Conservation (phyloP, 306 rosid genomes). For the Senna siamea region DNA sequence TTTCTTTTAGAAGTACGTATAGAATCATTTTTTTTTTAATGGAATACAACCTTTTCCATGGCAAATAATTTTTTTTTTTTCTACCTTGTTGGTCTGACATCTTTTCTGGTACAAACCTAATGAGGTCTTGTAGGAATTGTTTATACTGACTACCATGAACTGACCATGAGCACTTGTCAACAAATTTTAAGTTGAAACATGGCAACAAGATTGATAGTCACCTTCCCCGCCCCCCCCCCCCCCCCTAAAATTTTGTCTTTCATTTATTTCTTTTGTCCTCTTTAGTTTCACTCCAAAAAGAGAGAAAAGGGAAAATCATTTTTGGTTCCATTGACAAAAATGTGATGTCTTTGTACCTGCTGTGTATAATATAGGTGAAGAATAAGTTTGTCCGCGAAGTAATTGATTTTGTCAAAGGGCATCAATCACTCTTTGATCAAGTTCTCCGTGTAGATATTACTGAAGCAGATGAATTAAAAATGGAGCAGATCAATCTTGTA, state of each 20-base stretch:
- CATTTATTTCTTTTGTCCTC: neutral
- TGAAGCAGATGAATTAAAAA: constrained; percentile 69
- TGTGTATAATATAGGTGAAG: constrained; percentile 63
- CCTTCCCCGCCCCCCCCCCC: no score
- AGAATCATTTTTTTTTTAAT: neutral
- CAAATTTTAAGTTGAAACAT: neutral
- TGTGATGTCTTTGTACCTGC: neutral
- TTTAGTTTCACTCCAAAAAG: neutral
- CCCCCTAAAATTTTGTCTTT: neutral
- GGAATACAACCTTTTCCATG: neutral
- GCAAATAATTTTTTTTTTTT: constrained; percentile 1
- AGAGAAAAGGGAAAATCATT: neutral
- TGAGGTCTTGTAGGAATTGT: neutral
- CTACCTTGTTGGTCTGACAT: constrained; percentile 5
- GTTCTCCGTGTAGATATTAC: constrained; percentile 72
- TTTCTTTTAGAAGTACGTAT: constrained; percentile 1
- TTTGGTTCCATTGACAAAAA: constrained; percentile 26
- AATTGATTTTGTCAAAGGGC: constrained; percentile 85
- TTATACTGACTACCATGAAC: constrained; percentile 5
- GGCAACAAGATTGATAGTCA: neutral
- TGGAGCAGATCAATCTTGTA: constrained; percentile 91
- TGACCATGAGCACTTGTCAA: neutral
- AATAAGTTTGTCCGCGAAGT: constrained; percentile 92
- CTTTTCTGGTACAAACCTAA: neutral
- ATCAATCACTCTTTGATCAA: constrained; percentile 78